Conservation (phyloP, 371 early-diverging fungal genomes). For the Apophysomyces sp. region DNA sequence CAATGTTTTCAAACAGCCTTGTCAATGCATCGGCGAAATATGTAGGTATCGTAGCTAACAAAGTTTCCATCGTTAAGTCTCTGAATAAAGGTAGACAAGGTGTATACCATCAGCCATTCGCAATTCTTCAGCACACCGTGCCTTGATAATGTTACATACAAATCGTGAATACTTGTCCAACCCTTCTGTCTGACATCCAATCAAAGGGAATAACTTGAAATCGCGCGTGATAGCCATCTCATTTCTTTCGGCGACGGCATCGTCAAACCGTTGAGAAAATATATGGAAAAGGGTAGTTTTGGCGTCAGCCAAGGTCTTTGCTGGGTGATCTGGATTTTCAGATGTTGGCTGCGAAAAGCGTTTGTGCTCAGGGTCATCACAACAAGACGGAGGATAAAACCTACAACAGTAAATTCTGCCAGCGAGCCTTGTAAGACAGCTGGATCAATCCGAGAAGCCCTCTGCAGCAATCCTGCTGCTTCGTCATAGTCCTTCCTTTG, state of each 20-base stretch:
- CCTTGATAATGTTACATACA: constrained; percentile 74
- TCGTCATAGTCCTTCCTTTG: constrained; percentile 69
- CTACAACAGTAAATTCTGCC: constrained; percentile 63
- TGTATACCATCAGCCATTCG: constrained; percentile 38
- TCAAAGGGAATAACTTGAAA: constrained; percentile 86
- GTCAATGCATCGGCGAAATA: constrained; percentile 77
- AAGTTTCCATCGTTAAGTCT: not conserved
- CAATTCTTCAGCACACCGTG: constrained; percentile 69
- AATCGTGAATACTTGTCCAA: constrained; percentile 85
- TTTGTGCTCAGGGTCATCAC: not conserved
- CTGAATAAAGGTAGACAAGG: constrained; percentile 5
- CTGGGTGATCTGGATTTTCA: constrained; percentile 65
- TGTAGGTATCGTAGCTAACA: constrained; percentile 20
- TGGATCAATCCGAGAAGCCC: constrained; percentile 62
- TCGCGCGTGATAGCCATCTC: constrained; percentile 79
- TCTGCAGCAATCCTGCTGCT: constrained; percentile 71
- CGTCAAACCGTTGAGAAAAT: constrained; percentile 77
- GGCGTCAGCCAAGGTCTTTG: constrained; percentile 60
- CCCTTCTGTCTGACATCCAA: constrained; percentile 81
- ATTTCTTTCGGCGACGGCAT: constrained; percentile 67
- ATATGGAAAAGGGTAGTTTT: constrained; percentile 64
- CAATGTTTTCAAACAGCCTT: constrained; percentile 84
- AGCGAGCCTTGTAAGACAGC: constrained; percentile 71
- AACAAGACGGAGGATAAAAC: not conserved
- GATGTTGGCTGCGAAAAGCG: constrained; percentile 47